Evolutionary conservation across 2,329 filamentous ascomycete genomes (phyloP).

Genomic region (Fusarium ambrosium): DNA sequence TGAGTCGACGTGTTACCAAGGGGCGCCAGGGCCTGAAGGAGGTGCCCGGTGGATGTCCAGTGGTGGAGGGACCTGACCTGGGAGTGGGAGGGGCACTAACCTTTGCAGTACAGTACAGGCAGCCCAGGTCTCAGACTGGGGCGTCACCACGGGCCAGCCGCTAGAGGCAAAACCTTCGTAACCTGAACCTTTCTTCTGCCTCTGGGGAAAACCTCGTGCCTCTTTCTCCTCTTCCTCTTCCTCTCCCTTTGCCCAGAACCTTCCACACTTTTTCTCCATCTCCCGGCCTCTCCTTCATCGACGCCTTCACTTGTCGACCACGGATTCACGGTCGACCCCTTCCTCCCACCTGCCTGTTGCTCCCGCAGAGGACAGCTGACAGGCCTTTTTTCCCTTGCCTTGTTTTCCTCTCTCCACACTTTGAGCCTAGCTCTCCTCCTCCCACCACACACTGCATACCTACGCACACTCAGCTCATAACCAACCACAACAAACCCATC

Average conservation of each 20-base stretch:
- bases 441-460: constrained; percentile 40
- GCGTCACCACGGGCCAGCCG: constrained; percentile 49
- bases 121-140: constrained; percentile 27
- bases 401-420: constrained; percentile 50
- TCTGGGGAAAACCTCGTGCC: constrained; percentile 56
- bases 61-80: not conserved
- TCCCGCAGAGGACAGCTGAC: constrained; percentile 57
- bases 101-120: not conserved
- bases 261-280: constrained; percentile 44
- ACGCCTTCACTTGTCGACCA: constrained; percentile 49
- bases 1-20: constrained; percentile 33
- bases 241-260: constrained; percentile 49
- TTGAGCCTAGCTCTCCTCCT: constrained; percentile 48
- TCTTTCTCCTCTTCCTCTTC: constrained; percentile 44
- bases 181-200: constrained; percentile 53
- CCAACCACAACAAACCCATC: constrained; percentile 57
- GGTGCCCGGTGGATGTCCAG: not conserved
- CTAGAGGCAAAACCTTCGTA: constrained; percentile 56
- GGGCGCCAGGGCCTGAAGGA: constrained; percentile 23
- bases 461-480: constrained; percentile 46
- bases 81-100: constrained; percentile 6
- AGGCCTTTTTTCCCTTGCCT: constrained; percentile 46
- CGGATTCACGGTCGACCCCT: constrained; percentile 50
- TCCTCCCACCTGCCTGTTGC: constrained; percentile 50
- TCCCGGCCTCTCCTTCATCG: constrained; percentile 48